Evolutionary conservation across 1,139 yeast species (phyloP).

Genomic region (Kodamaea plutei): DNA sequence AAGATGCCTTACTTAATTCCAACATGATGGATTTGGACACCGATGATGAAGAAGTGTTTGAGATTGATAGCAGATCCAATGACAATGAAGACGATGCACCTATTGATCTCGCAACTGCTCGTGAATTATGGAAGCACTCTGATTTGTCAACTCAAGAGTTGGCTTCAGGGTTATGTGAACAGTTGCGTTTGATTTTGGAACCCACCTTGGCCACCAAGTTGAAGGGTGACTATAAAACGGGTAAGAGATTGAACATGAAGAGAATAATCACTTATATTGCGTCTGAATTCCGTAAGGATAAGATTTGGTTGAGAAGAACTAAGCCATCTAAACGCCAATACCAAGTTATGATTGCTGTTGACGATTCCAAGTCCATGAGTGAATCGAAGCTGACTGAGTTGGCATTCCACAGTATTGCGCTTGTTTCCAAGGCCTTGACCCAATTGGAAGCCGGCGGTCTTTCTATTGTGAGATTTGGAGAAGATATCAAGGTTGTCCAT

Average conservation of each 20-base stretch:
- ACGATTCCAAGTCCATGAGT: slow-evolving; percentile 96
- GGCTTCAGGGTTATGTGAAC: slow-evolving; percentile 87
- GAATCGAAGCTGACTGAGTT: slow-evolving; percentile 86
- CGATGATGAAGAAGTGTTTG: slow-evolving; percentile 26
- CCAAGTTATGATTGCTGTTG: slow-evolving; percentile 96
- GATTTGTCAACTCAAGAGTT: slow-evolving; percentile 83
- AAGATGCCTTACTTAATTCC: slow-evolving; percentile 18
- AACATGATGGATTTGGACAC: slow-evolving; percentile 26
- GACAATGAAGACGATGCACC: slow-evolving; percentile 34
- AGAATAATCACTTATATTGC: slow-evolving; percentile 97
- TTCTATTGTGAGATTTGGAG: slow-evolving; percentile 89
- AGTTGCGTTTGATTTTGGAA: slow-evolving; percentile 84
- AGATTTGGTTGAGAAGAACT: slow-evolving; percentile 96
- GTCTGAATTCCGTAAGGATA: slow-evolving; percentile 94
- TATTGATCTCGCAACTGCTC: slow-evolving; percentile 60
- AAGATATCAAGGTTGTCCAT: slow-evolving; percentile 77
- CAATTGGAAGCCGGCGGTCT: slow-evolving; percentile 94
- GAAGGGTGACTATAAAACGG: slow-evolving; percentile 94
- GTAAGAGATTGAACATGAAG: slow-evolving; percentile 95
- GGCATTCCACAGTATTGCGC: slow-evolving; percentile 91
- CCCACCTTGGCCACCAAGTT: slow-evolving; percentile 94
- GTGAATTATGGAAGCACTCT: slow-evolving; percentile 76
- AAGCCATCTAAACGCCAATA: slow-evolving; percentile 97
- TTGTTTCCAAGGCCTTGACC: slow-evolving; percentile 90
- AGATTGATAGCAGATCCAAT: slow-evolving; percentile 25